Conservation (phyloP, 164 flowering plant genomes). For the Tetrastigma voinierianum region DNA sequence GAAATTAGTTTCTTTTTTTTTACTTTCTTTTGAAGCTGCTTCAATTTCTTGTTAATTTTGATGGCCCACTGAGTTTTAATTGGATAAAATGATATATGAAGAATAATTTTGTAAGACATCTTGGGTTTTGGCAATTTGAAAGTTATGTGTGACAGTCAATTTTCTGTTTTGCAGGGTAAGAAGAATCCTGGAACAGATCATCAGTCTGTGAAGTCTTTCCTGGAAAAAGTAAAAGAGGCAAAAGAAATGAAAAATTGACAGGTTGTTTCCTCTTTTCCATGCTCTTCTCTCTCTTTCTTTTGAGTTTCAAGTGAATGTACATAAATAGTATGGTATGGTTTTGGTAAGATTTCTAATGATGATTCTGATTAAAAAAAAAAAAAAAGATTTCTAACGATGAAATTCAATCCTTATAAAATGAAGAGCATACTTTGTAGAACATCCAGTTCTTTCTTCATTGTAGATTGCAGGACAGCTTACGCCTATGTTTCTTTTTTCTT, state of each 20-base stretch:
- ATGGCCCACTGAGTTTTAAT: neutral
- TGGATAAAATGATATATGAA: neutral
- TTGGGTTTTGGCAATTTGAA: neutral
- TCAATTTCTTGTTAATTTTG: neutral
- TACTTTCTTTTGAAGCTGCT: neutral
- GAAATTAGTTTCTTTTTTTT: neutral
- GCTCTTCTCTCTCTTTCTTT: neutral
- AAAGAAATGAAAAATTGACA: constrained; percentile 92
- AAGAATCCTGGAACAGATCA: constrained; percentile 87
- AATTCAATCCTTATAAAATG: too few relatives aligned
- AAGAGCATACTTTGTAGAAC: too few relatives aligned
- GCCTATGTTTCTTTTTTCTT: too few relatives aligned
- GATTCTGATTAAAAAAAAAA: too few relatives aligned
- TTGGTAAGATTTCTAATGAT: too few relatives aligned
- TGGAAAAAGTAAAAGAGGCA: constrained; percentile 66
- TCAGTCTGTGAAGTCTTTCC: constrained; percentile 58
- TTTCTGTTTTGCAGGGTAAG: constrained; percentile 68
- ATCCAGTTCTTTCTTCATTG: too few relatives aligned
- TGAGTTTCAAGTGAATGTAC: neutral
- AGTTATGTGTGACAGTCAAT: neutral
- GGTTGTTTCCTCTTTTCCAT: constrained; percentile 30
- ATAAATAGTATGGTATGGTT: too few relatives aligned
- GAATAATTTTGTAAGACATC: neutral
- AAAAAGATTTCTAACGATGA: too few relatives aligned
- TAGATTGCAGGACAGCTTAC: too few relatives aligned